Percentiles rank a stretch among this genome's conserved stretches.
Evolutionary conservation across 257 asterid genomes (phyloP).

Genomic region (Solanum corneliomulleri): DNA sequence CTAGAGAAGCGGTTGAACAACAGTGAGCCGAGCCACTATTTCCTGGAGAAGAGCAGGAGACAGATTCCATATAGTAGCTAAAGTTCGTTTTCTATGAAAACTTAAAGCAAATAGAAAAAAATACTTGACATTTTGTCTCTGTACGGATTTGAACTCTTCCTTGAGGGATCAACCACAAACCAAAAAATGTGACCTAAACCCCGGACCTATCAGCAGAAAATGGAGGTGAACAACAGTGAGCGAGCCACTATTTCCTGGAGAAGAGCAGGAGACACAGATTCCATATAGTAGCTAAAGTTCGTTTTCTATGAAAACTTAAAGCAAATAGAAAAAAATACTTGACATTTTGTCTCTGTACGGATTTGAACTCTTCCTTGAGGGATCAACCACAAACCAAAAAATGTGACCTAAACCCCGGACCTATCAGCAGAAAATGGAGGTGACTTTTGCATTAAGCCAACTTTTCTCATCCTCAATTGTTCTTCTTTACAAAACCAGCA

Average conservation of each 20-base stretch:
- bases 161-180: background rate
- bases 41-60: background rate
- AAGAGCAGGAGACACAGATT: background rate
- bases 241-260: background rate
- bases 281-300: background rate
- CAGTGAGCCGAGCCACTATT: background rate
- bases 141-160: background rate
- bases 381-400: background rate
- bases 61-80: background rate
- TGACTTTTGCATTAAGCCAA: background rate
- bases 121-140: background rate
- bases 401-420: background rate
- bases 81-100: background rate
- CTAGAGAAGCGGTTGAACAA: background rate
- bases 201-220: background rate
- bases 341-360: background rate
- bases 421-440: background rate
- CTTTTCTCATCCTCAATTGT: background rate
- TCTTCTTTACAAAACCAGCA: background rate
- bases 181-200: background rate
- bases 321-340: background rate
- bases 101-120: background rate
- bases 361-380: background rate
- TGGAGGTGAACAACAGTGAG: background rate
- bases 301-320: background rate